Conservation (phyloP, 2,329 filamentous ascomycete genomes). For the Verticillium longisporum region DNA sequence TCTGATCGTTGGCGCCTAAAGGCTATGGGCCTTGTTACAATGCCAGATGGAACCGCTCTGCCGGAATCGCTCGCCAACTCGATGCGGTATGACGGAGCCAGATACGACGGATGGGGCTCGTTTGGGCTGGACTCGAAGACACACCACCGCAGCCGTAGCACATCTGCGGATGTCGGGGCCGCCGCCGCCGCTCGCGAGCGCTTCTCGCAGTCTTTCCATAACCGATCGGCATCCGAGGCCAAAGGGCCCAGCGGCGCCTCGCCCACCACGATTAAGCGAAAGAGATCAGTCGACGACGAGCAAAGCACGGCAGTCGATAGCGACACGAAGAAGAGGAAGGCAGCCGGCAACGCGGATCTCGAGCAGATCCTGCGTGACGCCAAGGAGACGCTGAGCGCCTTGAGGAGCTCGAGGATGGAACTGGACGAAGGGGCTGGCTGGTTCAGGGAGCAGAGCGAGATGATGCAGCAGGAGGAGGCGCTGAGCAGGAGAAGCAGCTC, state of each 20-base stretch:
- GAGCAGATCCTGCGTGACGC: constrained; percentile 34
- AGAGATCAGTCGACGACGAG: constrained; percentile 13
- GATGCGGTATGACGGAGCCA: constrained; percentile 32
- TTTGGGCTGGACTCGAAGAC: constrained; percentile 22
- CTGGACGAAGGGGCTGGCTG: constrained; percentile 40
- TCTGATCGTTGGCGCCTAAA: constrained; percentile 40
- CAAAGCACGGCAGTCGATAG: constrained; percentile 6
- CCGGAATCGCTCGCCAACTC: constrained; percentile 44
- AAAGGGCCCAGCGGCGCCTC: constrained; percentile 3
- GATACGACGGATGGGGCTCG: constrained; percentile 27
- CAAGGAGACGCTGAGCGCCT: constrained; percentile 23
- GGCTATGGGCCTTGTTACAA: constrained; percentile 43
- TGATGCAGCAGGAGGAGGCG: constrained; percentile 29
- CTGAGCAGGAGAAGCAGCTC: constrained; percentile 22
- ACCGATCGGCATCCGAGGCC: not conserved
- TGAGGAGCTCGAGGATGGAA: constrained; percentile 33
- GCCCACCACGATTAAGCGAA: constrained; percentile 14
- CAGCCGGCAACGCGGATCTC: constrained; percentile 22
- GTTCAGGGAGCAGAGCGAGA: constrained; percentile 38
- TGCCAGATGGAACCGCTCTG: constrained; percentile 46
- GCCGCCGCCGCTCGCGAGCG: constrained; percentile 8
- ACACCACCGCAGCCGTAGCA: constrained; percentile 9
- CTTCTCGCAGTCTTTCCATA: constrained; percentile 10
- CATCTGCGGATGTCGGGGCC: constrained; percentile 26
- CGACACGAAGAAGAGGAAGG: constrained; percentile 15